These are phyloP conservation scores for Hura crepitans DNA, from an alignment of 441 rosid species.

Conservation along the genomic window DNA sequence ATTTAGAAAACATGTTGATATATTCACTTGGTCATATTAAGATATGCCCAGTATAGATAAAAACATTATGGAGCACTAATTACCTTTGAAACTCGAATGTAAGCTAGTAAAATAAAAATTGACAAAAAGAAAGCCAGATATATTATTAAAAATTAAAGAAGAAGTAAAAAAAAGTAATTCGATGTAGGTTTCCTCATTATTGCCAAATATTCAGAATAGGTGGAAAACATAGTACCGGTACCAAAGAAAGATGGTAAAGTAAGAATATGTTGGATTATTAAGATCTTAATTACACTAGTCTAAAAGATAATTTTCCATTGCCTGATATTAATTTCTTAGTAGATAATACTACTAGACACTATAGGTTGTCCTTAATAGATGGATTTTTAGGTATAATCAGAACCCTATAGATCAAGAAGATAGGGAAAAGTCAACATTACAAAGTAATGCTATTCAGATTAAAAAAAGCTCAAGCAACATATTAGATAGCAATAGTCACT, in stretches of 20 bases:
- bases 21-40: neutral
- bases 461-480: no score
- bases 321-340: neutral
- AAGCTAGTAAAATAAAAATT: neutral
- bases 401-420: neutral
- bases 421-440: neutral
- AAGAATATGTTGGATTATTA: neutral
- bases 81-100: neutral
- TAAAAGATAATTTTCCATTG: conserved; percentile 6
- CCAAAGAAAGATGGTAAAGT: conserved; percentile 8
- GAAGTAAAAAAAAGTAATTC: neutral
- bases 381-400: neutral
- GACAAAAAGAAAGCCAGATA: neutral
- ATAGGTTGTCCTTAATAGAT: neutral
- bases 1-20: neutral
- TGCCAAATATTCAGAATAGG: neutral
- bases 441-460: neutral
- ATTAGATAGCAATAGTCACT: no score
- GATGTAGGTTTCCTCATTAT: neutral
- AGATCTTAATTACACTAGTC: neutral
- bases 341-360: neutral
- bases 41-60: neutral
- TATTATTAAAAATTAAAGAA: neutral
- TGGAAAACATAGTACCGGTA: neutral
- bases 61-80: neutral